These are phyloP conservation scores for Pholiota microspora DNA, from an alignment of 768 basidiomycete genomes.

Conservation along the genomic window DNA sequence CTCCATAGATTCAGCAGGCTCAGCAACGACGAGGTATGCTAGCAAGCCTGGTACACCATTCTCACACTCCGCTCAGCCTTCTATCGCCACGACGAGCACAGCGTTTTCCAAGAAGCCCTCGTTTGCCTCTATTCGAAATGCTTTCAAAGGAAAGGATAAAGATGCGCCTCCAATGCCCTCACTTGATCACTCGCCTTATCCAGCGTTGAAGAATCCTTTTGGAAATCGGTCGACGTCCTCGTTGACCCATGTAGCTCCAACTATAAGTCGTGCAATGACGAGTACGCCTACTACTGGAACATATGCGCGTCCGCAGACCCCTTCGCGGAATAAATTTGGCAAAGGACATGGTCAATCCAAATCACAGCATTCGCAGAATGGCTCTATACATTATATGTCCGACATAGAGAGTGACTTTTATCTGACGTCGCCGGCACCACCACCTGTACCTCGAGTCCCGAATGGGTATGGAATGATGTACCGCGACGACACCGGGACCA, in stretches of 20 bases:
- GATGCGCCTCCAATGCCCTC: conserved; percentile 78
- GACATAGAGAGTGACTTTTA: conserved; percentile 71
- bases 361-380: conserved; percentile 76
- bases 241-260: conserved; percentile 47
- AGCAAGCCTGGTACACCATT: conserved; percentile 52
- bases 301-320: conserved; percentile 50
- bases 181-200: conserved; percentile 66
- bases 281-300: conserved; percentile 41
- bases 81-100: conserved; percentile 55
- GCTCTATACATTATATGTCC: conserved; percentile 68
- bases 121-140: conserved; percentile 84
- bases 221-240: conserved; percentile 75
- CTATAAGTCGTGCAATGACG: conserved; percentile 29
- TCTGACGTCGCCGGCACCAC: conserved; percentile 65
- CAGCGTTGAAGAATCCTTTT: conserved; percentile 77
- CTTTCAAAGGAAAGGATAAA: conserved; percentile 68
- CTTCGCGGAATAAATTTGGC: conserved; percentile 35
- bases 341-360: conserved; percentile 62
- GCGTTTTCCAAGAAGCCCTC: conserved; percentile 79
- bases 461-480: conserved; percentile 47
- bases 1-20: conserved; percentile 73
- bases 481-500: conserved; percentile 51
- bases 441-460: conserved; percentile 79
- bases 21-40: conserved; percentile 50
- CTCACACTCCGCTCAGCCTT: conserved; percentile 71